These are phyloP conservation scores for Carex myosuroides DNA, from an alignment of 176 grass and related monocot species.

Conservation along the genomic window DNA sequence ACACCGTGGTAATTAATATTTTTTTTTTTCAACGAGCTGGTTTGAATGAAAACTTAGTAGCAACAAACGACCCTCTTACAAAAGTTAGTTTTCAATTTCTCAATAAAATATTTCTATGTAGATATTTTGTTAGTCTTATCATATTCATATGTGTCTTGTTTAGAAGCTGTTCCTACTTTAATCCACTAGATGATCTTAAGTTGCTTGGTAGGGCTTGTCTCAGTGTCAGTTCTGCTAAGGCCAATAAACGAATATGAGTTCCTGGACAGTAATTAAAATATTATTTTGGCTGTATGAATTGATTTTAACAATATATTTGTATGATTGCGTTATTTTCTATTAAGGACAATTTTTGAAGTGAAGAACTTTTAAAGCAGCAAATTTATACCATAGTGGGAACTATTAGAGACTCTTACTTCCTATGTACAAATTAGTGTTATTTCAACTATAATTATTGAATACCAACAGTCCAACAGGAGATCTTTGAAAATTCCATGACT, in stretches of 20 bases:
- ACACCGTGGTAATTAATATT: not conserved
- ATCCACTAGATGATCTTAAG: not conserved
- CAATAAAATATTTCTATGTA: not conserved
- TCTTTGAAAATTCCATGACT: not conserved
- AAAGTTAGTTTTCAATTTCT: not conserved
- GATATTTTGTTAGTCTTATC: not conserved
- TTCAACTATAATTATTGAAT: not conserved
- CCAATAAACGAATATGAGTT: not conserved
- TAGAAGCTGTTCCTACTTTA: not conserved
- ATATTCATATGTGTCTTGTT: not conserved
- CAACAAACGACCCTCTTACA: not conserved
- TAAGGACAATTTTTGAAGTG: not conserved
- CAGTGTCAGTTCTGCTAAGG: not conserved
- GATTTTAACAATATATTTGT: not conserved
- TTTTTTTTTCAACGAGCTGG: not conserved
- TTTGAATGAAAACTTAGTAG: not conserved
- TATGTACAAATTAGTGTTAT: not conserved
- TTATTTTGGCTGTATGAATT: not conserved
- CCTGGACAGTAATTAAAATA: not conserved
- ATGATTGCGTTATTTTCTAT: not conserved
- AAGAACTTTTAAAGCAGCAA: not conserved
- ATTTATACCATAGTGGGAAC: not conserved
- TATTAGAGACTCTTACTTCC: not conserved
- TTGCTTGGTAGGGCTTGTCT: not conserved
- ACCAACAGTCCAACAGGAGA: not conserved